Evolutionary conservation across 768 basidiomycete species (phyloP), one percentile per base, ranked within the genome.

Genomic region (Rhodosporidiobolus sp.): DNA sequence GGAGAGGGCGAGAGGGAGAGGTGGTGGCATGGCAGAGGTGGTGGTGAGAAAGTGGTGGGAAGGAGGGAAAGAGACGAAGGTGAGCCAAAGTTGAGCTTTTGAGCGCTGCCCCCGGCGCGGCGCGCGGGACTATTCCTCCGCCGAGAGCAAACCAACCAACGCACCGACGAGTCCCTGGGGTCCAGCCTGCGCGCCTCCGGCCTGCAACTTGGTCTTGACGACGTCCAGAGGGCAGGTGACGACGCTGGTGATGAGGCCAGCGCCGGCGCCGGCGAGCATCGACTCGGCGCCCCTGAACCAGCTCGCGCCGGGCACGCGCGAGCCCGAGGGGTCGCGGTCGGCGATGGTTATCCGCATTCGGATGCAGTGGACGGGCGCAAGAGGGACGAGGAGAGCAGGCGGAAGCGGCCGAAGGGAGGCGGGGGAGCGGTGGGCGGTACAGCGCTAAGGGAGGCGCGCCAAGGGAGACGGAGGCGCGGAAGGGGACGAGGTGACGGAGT

Each of bases 191-290:
- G 53, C 84, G 59, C 88, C 86, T 81, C 96, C 94, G n/a, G 96
- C 96, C 83, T 99, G 96, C 61, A 99, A 82, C 76, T 92, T 91
- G 7, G 96, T 99, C 85, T 98, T 99, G 82, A 99, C 85, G 67
- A 99, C 95, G 82, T 99, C 96, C 60, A 99, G 85, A 19, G 96
- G 96, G 81, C 96, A 99, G 12, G 95, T 98, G 67, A 92, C 91
- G 73, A 98, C 85, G 81, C 90, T 91, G 62, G 92, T 90, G 76
- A 93, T 89, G 73, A 99, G 85, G 69, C 96, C 96, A 65, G 95
- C 93, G 43, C 93, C 93, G 49, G 95, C 95, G 67, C 96, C 96
- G 80, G 96, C 92, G 45, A 83, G 69, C 81, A 83, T 83, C 46
- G 80, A 81, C 73, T 83, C 77, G 24, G 68, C 72, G 66, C 75